phyloP scores from a whole-genome alignment of 208 protist genomes.

The Trypanosomatidae sp. region DNA sequence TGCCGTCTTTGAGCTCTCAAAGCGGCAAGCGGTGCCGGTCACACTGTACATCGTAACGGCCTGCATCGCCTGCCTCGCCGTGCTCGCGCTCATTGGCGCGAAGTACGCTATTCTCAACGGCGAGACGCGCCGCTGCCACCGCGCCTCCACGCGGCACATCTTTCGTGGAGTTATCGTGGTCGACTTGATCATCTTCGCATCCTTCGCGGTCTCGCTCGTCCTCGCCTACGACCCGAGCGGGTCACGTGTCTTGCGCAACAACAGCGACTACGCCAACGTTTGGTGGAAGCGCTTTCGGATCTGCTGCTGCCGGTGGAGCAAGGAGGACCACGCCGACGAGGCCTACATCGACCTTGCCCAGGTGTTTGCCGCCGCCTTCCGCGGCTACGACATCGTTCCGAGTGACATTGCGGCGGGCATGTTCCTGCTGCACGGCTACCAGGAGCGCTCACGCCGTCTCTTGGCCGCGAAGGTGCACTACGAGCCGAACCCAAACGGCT shows the following conservation, averaged over 20 bases:
- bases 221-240: conserved; percentile 63
- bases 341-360: conserved; percentile 58
- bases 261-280: conserved; percentile 58
- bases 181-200: conserved; percentile 29
- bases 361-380: conserved; percentile 68
- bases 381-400: conserved; percentile 82
- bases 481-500: conserved; percentile 25
- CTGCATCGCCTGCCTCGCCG: conserved; percentile 26
- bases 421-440: conserved; percentile 75
- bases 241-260: conserved; percentile 24
- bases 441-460: conserved; percentile 36
- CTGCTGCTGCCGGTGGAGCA: conserved; percentile 53
- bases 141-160: conserved; percentile 19
- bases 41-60: conserved; percentile 54
- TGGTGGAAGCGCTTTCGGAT: conserved; percentile 68
- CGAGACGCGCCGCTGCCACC: conserved; percentile 23
- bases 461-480: conserved; percentile 34
- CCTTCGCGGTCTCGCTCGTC: conserved; percentile 41
- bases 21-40: conserved; percentile 48
- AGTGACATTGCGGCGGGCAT: conserved; percentile 83
- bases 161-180: conserved; percentile 37
- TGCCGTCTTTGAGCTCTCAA: conserved; percentile 65
- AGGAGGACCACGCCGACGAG: conserved; percentile 30
- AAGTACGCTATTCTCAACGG: conserved; percentile 45
- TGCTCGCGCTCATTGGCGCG: conserved; percentile 27